Conservation (phyloP, 1,139 yeast genomes). For the Meyerozyma elateridarum region DNA sequence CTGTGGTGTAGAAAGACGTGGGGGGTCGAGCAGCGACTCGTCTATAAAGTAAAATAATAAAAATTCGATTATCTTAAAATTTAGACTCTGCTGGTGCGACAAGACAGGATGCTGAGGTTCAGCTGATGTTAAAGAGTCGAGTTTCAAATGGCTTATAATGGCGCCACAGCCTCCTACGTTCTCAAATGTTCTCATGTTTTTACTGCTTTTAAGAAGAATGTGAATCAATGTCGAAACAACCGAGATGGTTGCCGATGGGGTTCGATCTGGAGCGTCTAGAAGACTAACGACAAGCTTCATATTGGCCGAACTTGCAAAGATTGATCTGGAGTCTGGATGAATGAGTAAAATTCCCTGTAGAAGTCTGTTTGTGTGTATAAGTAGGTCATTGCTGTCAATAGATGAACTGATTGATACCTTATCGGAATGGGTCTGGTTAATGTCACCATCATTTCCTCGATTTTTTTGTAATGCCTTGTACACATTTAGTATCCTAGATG, state of each 20-base stretch:
- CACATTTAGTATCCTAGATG: constrained; percentile 28
- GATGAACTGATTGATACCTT: constrained; percentile 6
- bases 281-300: constrained; percentile 29
- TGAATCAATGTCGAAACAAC: constrained; percentile 58
- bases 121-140: constrained; percentile 7
- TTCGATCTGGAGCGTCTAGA: constrained; percentile 14
- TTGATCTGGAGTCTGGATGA: constrained; percentile 51
- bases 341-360: constrained; percentile 61
- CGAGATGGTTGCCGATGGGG: constrained; percentile 28
- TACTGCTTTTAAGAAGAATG: constrained; percentile 52
- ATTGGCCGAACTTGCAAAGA: constrained; percentile 34
- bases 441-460: constrained; percentile 4
- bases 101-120: constrained; percentile 1
- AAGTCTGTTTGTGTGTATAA: constrained; percentile 27
- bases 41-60: constrained; percentile 67
- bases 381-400: constrained; percentile 4
- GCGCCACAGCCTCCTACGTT: constrained; percentile 51
- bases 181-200: constrained; percentile 59
- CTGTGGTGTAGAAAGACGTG: constrained; percentile 35
- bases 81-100: constrained; percentile 36
- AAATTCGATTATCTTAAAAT: constrained; percentile 66
- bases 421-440: too few species aligned
- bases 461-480: constrained; percentile 17
- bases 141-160: constrained; percentile 39
- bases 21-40: constrained; percentile 37